Conservation (phyloP, 352 stramenopile genomes). For the Pythium insidiosum region DNA sequence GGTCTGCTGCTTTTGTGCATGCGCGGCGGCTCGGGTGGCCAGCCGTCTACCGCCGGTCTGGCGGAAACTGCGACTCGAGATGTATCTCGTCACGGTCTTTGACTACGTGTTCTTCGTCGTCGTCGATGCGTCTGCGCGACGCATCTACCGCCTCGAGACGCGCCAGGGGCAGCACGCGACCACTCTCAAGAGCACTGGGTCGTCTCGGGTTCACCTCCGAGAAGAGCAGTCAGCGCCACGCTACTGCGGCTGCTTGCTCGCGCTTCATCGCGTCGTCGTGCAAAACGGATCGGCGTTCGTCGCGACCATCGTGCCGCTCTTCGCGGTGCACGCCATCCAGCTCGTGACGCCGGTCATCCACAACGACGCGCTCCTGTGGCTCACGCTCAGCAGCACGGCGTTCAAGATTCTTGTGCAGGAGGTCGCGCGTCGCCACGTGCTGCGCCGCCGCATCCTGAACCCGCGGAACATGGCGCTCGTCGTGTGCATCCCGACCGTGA, state of each 20-base stretch:
- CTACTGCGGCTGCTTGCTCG: background rate
- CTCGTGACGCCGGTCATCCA: background rate
- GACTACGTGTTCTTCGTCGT: background rate
- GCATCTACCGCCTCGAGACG: background rate
- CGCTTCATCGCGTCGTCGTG: background rate
- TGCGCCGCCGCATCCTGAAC: slow-evolving; percentile 4
- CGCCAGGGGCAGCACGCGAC: background rate
- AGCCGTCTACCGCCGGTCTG: no score
- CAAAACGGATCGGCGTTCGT: background rate
- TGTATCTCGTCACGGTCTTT: background rate
- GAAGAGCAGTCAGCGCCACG: no score
- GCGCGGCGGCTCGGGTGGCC: no score
- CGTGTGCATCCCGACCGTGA: slow-evolving; percentile 22
- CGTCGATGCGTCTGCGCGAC: background rate
- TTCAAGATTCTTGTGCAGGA: slow-evolving; percentile 15
- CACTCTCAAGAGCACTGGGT: no score
- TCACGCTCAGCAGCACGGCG: slow-evolving; percentile 11
- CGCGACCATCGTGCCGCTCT: background rate
- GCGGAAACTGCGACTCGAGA: background rate
- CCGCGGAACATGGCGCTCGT: slow-evolving; percentile 11
- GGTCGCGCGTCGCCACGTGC: slow-evolving; percentile 4
- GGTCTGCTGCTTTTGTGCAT: background rate
- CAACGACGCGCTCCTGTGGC: background rate
- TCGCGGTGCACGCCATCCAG: background rate
- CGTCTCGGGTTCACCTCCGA: no score